Evolutionary conservation across 345 rosid genomes (phyloP).

Genomic region (Cardamine chenopodiifolia): DNA sequence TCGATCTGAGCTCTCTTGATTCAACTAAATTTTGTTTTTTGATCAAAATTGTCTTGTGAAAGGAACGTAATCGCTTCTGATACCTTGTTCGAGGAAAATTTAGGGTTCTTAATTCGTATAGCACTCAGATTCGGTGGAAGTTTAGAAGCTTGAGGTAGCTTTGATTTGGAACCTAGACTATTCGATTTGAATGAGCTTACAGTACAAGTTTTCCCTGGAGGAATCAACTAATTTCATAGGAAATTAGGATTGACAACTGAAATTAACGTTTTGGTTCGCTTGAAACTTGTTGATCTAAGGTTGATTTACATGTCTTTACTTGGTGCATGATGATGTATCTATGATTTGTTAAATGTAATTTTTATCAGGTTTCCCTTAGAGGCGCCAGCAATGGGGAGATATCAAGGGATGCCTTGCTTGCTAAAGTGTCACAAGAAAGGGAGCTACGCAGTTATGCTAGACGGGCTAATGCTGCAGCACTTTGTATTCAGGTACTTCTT

Average conservation of each 20-base stretch:
- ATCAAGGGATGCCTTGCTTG: slow-evolving; percentile 87
- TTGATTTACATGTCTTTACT: background rate
- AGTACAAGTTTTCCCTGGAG: background rate
- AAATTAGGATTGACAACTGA: background rate
- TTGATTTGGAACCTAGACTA: background rate
- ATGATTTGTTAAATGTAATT: slow-evolving; percentile 4
- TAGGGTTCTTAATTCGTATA: slow-evolving; percentile 23
- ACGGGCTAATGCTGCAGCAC: slow-evolving; percentile 71
- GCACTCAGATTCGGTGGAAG: slow-evolving; percentile 10
- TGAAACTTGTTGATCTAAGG: background rate
- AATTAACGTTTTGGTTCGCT: background rate
- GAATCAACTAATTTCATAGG: background rate
- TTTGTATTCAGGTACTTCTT: slow-evolving; percentile 63
- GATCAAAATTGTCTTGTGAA: background rate
- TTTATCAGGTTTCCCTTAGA: slow-evolving; percentile 81
- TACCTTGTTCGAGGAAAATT: background rate
- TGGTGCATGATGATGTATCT: background rate
- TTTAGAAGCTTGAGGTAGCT: background rate
- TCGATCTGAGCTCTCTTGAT: background rate
- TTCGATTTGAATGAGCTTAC: background rate
- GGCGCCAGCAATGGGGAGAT: slow-evolving; percentile 92
- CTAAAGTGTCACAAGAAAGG: slow-evolving; percentile 79
- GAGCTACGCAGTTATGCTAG: slow-evolving; percentile 77
- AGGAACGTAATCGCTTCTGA: too few species aligned
- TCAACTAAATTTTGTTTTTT: background rate